phyloP scores from a whole-genome alignment of 768 basidiomycete genomes.

The Filobasidium floriforme region DNA sequence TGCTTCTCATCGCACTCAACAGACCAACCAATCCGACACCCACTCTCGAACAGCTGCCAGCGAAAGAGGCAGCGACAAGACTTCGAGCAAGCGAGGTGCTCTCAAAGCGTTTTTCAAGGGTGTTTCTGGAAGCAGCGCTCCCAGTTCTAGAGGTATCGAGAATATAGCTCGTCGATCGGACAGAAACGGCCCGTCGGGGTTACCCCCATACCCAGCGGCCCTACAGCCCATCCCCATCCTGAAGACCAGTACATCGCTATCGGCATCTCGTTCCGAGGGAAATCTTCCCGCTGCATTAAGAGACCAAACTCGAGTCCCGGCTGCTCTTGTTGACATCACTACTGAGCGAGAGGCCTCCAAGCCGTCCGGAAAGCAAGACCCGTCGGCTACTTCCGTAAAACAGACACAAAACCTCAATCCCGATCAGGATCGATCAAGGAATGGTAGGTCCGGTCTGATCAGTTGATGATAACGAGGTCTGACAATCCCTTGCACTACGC shows the following conservation, averaged over 20 bases:
- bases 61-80: neutral
- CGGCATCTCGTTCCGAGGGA: neutral
- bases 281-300: neutral
- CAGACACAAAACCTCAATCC: no score
- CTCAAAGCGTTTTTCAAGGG: constrained; percentile 7
- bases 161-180: neutral
- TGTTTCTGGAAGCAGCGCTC: neutral
- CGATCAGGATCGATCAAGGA: no score
- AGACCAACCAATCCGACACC: neutral
- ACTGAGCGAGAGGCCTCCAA: no score
- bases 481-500: neutral
- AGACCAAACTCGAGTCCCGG: neutral
- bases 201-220: neutral
- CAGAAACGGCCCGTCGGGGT: no score
- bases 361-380: no score
- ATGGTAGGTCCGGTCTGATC: no score
- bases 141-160: neutral
- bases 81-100: neutral
- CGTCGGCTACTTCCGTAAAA: no score
- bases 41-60: neutral
- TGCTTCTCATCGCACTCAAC: neutral
- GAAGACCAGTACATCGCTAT: neutral
- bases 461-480: no score
- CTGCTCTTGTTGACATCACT: no score
- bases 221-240: neutral